Conservation (phyloP, 2,329 filamentous ascomycete species). For the Graphilbum sp. region DNA sequence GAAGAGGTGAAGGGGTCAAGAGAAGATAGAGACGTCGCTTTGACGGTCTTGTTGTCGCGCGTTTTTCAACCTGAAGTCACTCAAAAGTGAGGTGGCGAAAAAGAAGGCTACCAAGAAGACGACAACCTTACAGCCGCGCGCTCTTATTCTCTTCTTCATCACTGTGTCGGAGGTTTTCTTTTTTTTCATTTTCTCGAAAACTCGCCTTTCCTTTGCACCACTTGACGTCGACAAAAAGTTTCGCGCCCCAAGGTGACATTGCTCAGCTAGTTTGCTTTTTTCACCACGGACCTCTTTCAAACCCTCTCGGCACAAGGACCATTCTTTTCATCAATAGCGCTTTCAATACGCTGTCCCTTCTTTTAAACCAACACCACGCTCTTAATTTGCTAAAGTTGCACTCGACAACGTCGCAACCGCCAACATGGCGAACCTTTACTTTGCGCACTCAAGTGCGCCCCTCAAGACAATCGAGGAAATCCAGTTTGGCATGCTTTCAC, state of each 20-base stretch:
- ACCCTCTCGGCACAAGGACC: not conserved
- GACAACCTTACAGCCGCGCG: too few species aligned
- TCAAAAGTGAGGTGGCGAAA: too few species aligned
- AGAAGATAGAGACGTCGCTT: not conserved
- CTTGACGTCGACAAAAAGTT: too few species aligned
- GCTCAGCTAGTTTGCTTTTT: not conserved
- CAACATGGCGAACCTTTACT: constrained; percentile 84
- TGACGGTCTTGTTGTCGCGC: not conserved
- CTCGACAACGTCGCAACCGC: too few species aligned
- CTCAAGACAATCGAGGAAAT: constrained; percentile 98
- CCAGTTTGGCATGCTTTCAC: constrained; percentile 93
- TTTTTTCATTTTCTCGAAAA: too few species aligned
- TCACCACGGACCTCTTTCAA: not conserved
- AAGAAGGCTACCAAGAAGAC: too few species aligned
- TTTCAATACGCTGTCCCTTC: too few species aligned
- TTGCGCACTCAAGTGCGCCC: constrained; percentile 83
- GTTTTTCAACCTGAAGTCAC: too few species aligned
- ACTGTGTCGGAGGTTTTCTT: not conserved
- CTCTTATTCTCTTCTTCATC: not conserved
- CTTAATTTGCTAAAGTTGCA: too few species aligned
- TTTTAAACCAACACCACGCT: too few species aligned
- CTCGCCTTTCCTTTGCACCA: too few species aligned
- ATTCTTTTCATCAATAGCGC: not conserved
- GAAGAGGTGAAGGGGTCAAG: constrained; percentile 1
- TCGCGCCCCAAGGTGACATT: not conserved